phyloP scores from a whole-genome alignment of 176 grass and related monocot genomes.

The Ananas comosus region DNA sequence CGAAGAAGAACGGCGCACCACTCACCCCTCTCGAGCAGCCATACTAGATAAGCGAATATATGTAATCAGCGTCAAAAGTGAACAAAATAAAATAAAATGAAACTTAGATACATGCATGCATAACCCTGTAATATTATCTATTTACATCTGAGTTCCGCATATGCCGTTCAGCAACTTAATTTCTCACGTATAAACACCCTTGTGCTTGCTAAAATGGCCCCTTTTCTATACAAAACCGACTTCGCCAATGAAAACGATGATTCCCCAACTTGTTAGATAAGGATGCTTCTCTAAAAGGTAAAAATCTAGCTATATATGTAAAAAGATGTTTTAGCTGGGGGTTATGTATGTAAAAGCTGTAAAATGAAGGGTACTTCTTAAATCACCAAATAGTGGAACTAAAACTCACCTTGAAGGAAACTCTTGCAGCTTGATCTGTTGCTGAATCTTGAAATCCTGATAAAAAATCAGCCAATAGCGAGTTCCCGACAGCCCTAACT shows the following conservation, averaged over 20 bases:
- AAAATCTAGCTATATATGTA: too few species aligned
- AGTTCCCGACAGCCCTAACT: slow-evolving; percentile 33
- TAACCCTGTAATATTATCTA: neutral
- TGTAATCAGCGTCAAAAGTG: neutral
- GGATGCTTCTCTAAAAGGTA: too few species aligned
- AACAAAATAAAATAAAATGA: too few species aligned
- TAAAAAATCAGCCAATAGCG: slow-evolving; percentile 43
- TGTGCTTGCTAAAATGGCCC: too few species aligned
- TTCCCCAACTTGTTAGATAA: too few species aligned
- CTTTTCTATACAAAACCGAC: too few species aligned
- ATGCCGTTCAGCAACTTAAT: too few species aligned
- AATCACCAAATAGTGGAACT: neutral
- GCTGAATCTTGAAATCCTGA: slow-evolving; percentile 54
- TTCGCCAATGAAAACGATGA: too few species aligned
- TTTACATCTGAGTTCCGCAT: neutral
- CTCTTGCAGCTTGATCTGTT: slow-evolving; percentile 58
- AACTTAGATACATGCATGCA: too few species aligned
- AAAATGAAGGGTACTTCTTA: neutral
- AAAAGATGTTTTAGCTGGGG: too few species aligned
- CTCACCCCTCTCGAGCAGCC: slow-evolving; percentile 73
- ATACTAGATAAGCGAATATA: slow-evolving; percentile 33
- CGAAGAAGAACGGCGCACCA: slow-evolving; percentile 78
- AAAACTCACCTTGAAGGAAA: slow-evolving; percentile 61
- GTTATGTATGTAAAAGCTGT: too few species aligned
- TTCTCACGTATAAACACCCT: too few species aligned